These are phyloP conservation scores for Aspergillus transmontanensis DNA, from an alignment of 2,329 filamentous ascomycete genomes.

Conservation along the genomic window DNA sequence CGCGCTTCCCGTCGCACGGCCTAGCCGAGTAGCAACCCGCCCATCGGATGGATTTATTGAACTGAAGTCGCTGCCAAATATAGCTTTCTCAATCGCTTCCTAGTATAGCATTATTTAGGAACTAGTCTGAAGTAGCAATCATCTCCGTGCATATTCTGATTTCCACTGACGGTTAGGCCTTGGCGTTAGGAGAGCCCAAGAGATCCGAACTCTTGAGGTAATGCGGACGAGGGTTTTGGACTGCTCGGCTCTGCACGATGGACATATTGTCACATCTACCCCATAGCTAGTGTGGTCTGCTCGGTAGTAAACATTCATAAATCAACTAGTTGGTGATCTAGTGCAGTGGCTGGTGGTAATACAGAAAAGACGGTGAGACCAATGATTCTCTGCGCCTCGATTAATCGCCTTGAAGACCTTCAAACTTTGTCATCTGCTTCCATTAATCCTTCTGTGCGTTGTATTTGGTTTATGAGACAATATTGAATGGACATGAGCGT, in stretches of 20 bases:
- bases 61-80: slow-evolving; percentile 21
- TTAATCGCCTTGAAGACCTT: not conserved
- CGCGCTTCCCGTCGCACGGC: slow-evolving; percentile 31
- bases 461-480: not conserved
- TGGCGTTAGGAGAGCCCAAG: slow-evolving; percentile 10
- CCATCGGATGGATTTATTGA: slow-evolving; percentile 9
- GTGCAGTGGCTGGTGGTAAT: not conserved
- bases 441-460: not conserved
- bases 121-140: slow-evolving; percentile 17
- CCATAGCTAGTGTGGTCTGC: slow-evolving; percentile 17
- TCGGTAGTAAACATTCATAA: slow-evolving; percentile 12
- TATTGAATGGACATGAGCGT: not conserved
- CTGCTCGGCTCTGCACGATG: slow-evolving; percentile 22
- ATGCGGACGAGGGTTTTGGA: slow-evolving; percentile 9
- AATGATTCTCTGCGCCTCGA: not conserved
- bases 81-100: slow-evolving; percentile 6
- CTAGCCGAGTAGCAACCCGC: slow-evolving; percentile 11
- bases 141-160: slow-evolving; percentile 16
- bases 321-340: slow-evolving; percentile 1
- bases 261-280: slow-evolving; percentile 20
- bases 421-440: not conserved
- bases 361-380: slow-evolving; percentile 15
- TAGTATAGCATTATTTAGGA: slow-evolving; percentile 4
- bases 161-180: slow-evolving; percentile 1
- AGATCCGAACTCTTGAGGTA: not conserved